These are phyloP conservation scores for Phytophthora crassamura DNA, from an alignment of 352 stramenopile species.

Conservation along the genomic window DNA sequence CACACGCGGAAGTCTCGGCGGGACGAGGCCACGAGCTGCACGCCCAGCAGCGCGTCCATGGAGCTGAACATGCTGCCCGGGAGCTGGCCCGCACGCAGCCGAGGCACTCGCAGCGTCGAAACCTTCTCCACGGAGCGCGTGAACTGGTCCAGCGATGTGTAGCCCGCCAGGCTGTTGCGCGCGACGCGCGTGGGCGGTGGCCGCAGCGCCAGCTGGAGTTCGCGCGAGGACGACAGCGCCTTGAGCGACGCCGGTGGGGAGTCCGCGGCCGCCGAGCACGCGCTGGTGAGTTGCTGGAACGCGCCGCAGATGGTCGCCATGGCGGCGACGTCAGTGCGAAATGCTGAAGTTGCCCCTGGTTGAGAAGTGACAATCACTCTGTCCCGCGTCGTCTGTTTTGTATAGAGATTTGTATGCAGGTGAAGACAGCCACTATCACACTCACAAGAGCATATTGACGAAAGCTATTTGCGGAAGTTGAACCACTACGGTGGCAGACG, in stretches of 20 bases:
- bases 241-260: conserved; percentile 42
- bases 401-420: too few relatives aligned
- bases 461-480: too few relatives aligned
- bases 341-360: neutral
- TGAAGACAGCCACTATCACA: too few relatives aligned
- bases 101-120: conserved; percentile 52
- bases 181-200: conserved; percentile 10
- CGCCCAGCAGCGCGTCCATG: conserved; percentile 55
- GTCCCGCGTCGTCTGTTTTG: neutral
- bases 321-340: conserved; percentile 18
- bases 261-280: conserved; percentile 42
- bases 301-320: conserved; percentile 55
- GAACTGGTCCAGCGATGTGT: conserved; percentile 44
- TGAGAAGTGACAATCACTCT: neutral
- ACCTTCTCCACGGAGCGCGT: conserved; percentile 61
- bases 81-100: conserved; percentile 28
- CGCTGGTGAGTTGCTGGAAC: conserved; percentile 44
- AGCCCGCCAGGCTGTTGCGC: conserved; percentile 25
- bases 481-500: too few relatives aligned
- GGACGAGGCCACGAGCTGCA: conserved; percentile 66
- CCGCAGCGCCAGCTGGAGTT: conserved; percentile 30
- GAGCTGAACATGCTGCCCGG: conserved; percentile 54
- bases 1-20: conserved; percentile 68
- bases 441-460: too few relatives aligned
- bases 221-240: conserved; percentile 42